Base-by-base conservation (phyloP, 2,329 filamentous ascomycete genomes). In the Trichoderma afroharzianum region DNA sequence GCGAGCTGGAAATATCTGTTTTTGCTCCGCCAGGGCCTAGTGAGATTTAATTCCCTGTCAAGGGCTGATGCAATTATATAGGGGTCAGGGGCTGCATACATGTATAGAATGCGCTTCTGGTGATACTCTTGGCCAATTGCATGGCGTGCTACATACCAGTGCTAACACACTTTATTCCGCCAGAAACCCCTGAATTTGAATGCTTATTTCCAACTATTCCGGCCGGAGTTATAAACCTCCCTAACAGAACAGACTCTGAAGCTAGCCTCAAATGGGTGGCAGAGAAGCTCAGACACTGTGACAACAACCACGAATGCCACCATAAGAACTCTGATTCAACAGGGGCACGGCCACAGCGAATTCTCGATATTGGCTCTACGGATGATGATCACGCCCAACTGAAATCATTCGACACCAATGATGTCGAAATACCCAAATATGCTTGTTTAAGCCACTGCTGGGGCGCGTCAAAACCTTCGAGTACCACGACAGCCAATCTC, bases 391-490 rank as follows among this genome's bases (percentile, higher is more conserved):
- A 39, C n/a, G 14, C 58, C 21, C 47, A 9, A 26, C 26, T 71
- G 14, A 63, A 14, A 30, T 18, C n/a, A 30, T 32, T 61, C 8
- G 14, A 33, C 24, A 5, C 14, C 3, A 4, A 24, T 3, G 66
- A 33, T 28, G 26, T 14, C 15, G 26, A 24, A 2, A 15, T 8
- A 9, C 26, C 43, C 11, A 53, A 50, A 14, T 72, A 72, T 59
- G 63, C 50, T 15, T 73, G 73, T 36, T 43, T 74, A 7, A 76
- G 74, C 30, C 71, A 76, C 28, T 72, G 73, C 6, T 76, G 75
- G 73, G 72, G 74, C 7, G 21, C 62, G 0, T 39, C 59, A 12
- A 43, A 21, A 1, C 69, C 32, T 15, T 15, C 68, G 26, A 26
- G 55, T n/a, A 72, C 72, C 32, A 47, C 36, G 4, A n/a, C 43